Base-by-base conservation (phyloP, 192 early-diverging fungal species). In the Coemansia furcata region DNA sequence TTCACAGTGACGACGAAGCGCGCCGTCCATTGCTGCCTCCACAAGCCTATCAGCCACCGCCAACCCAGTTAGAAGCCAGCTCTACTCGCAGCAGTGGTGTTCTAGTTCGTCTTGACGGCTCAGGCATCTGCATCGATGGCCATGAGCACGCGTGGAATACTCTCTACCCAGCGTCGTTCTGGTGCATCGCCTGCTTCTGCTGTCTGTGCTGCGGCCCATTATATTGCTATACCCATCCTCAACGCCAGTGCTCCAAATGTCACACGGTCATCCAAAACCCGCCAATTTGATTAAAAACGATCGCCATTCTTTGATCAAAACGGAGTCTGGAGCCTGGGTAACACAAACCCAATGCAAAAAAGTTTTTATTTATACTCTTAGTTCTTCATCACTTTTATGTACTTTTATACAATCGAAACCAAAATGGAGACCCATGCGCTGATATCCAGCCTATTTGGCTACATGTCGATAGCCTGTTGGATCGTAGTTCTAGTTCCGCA, bases 401-500 rank as follows among this genome's bases (percentile, higher is more conserved):
- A 47, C 14, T 35, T 9, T 60, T 14, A 60, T 17, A 60, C 14
- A 23, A 26, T 26, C 33, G n/a, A 6, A 10, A 26, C 23, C 23
- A 19, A 8, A 36, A 26, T 73, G 62, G 43, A 15, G 19, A 35
- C 35, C 23, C 21, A 57, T 57, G 42, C 39, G n/a, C n/a, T 78
- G 1, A 37, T 70, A 10, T 78, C 71, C 3, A 69, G 42, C 38
- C n/a, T 60, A 23, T 73, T 75, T 46, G 91, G 90, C 33, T 89
- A 89, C 61, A 43, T 87, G 23, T 91, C 89, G n/a, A 88, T 91
- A 21, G 76, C 68, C 11, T 92, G 91, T 71, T 94, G 92, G 91
- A 66, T 94, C 49, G 78, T 91, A 32, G 92, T 94, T 42, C 89
- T 90, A 63, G 78, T 87, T 35, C 92, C 92, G 10, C 91, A 94